Evolutionary conservation across 345 rosid genomes (phyloP), one percentile per base, ranked within the genome.

Genomic region (Hypericum perforatum): DNA sequence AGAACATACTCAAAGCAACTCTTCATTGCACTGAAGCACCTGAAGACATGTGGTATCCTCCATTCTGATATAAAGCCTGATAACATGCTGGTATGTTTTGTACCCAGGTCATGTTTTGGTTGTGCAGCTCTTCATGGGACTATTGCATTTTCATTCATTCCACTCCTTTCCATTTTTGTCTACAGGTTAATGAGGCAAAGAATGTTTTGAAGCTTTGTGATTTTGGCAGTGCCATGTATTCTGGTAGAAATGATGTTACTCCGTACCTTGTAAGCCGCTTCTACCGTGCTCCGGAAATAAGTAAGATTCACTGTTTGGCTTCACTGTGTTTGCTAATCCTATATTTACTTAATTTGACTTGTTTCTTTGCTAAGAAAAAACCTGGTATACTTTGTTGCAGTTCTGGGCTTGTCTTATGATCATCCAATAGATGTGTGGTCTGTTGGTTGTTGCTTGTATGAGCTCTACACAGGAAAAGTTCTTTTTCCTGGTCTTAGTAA

Each of bases 21-120:
- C 66, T 86, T 94, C 65, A 84, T 94, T 75, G 91, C 95, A 7
- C 74, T 94, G 70, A 89, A 94, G 74, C 97, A 94, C 74, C 82
- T 94, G 37, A 85, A 77, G 58, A 94, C 86, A 38, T 89, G 97
- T 54, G 97, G 95, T 49, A 94, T 94, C 59, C 94, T 94, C 68
- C 99, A 94, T 61, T 84, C 94, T 67, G 99, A 94, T 73, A 94
- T 94, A 70, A 94, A 94, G 78, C 99, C 99, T 42, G 99, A 94
- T 74, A 94, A 94, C 62, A 86, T 94, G 95, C 94, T 94, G 94
- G 99, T 94, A 61, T 29, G 81, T 67, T 8, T 57, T 9, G 7
- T 11, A 56, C 11, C 39, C 36, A 38, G 10, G 43, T 60, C 38
- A 14, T 62, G 2, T 22, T 22, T 22, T 22, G 29, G 11, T 54